Conservation (phyloP, 2,329 filamentous ascomycete species). For the Helotiales sp. region DNA sequence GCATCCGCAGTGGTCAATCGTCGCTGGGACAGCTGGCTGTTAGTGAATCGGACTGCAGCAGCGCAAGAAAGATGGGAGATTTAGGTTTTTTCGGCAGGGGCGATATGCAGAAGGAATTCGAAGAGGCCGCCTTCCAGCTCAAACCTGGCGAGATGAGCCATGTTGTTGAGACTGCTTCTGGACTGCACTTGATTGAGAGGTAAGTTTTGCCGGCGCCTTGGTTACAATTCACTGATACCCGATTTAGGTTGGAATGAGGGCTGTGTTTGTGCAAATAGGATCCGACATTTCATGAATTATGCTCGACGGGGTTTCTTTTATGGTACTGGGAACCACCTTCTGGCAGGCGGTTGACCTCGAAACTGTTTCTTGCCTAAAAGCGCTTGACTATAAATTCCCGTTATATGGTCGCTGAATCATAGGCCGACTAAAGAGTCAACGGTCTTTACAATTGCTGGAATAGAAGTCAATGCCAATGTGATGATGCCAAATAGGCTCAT, state of each 20-base stretch:
- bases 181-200: conserved; percentile 95
- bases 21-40: conserved; percentile 82
- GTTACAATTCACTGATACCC: conserved; percentile 4
- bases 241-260: conserved; percentile 31
- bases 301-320: neutral
- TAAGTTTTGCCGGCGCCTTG: conserved; percentile 44
- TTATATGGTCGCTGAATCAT: conserved; percentile 31
- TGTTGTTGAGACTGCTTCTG: conserved; percentile 90
- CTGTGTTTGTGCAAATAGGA: neutral
- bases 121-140: conserved; percentile 92
- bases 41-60: conserved; percentile 94
- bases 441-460: conserved; percentile 56
- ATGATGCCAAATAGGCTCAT: conserved; percentile 67
- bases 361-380: conserved; percentile 26
- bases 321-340: conserved; percentile 9
- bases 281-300: neutral
- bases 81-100: conserved; percentile 92
- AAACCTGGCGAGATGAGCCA: conserved; percentile 85
- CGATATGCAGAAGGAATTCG: conserved; percentile 99
- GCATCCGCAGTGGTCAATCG: conserved; percentile 72
- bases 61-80: conserved; percentile 90
- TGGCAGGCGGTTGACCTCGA: conserved; percentile 14
- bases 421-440: conserved; percentile 55
- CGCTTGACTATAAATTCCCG: conserved; percentile 19
- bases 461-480: conserved; percentile 61